phyloP scores from a whole-genome alignment of 805 yeast genomes.

The Starmerella riodocensis region DNA sequence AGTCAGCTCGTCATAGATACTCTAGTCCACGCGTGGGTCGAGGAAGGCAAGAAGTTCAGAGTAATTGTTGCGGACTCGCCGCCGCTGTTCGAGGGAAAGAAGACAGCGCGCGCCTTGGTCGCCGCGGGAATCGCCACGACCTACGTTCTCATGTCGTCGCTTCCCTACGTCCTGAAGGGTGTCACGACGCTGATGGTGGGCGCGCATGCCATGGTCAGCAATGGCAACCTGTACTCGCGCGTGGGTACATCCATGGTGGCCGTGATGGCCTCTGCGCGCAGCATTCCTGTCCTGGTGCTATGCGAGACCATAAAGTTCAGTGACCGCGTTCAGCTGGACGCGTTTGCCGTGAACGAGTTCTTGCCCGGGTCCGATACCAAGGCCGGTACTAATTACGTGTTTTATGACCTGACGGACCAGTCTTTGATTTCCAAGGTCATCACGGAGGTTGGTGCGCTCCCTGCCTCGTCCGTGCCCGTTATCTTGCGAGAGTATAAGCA shows the following conservation, averaged over 20 bases:
- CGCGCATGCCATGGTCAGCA: slow-evolving; percentile 93
- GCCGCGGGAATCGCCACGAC: slow-evolving; percentile 54
- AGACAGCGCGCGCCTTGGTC: slow-evolving; percentile 52
- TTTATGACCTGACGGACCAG: slow-evolving; percentile 92
- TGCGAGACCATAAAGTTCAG: slow-evolving; percentile 91
- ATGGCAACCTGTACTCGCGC: slow-evolving; percentile 82
- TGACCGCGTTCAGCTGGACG: slow-evolving; percentile 88
- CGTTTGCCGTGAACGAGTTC: slow-evolving; percentile 87
- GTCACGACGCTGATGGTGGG: slow-evolving; percentile 88
- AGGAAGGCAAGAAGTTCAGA: slow-evolving; percentile 52
- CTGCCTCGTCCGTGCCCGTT: slow-evolving; percentile 97
- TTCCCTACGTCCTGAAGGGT: slow-evolving; percentile 68
- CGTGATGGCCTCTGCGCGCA: slow-evolving; percentile 74
- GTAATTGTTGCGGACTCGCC: slow-evolving; percentile 84
- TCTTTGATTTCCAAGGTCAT: slow-evolving; percentile 85
- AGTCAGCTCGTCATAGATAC: slow-evolving; percentile 71
- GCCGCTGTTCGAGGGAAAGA: slow-evolving; percentile 88
- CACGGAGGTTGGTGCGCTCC: slow-evolving; percentile 90
- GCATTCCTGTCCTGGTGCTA: slow-evolving; percentile 88
- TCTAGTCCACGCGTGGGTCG: slow-evolving; percentile 50
- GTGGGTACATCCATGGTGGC: slow-evolving; percentile 93
- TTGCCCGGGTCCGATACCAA: slow-evolving; percentile 20
- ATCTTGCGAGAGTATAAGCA: slow-evolving; percentile 69
- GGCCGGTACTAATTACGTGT: slow-evolving; percentile 56
- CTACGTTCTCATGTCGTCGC: slow-evolving; percentile 65